Percentiles rank a stretch among this genome's conserved stretches.
Evolutionary conservation across 495 filamentous ascomycete species (phyloP).

Genomic region (Clohesyomyces aquaticus): DNA sequence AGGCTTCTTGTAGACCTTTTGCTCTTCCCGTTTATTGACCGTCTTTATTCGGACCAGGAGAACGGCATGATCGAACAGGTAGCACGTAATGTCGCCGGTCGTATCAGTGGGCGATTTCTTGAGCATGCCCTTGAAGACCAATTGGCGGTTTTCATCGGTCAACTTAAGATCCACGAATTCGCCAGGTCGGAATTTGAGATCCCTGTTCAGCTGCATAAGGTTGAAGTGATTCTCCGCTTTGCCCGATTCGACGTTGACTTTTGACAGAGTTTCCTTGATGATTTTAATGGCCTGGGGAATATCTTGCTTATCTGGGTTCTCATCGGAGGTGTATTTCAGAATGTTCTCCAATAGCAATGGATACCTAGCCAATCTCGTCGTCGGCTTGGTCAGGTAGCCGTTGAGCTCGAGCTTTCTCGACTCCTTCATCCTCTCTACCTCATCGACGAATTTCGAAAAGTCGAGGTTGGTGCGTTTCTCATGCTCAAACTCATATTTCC

Average conservation of each 20-base stretch:
- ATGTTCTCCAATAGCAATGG: conserved; percentile 92
- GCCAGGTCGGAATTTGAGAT: conserved; percentile 82
- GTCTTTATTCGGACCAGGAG: conserved; percentile 84
- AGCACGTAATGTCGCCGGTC: conserved; percentile 81
- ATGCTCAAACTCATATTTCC: conserved; percentile 97
- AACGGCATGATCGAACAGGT: conserved; percentile 94
- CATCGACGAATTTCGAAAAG: conserved; percentile 93
- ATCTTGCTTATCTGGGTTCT: conserved; percentile 85
- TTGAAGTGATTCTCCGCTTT: conserved; percentile 99
- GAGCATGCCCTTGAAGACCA: conserved; percentile 87
- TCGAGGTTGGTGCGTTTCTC: conserved; percentile 84
- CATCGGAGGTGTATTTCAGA: conserved; percentile 81
- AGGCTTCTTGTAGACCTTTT: conserved; percentile 91
- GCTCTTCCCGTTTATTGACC: conserved; percentile 89
- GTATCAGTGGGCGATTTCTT: conserved; percentile 89
- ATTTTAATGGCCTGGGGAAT: conserved; percentile 82
- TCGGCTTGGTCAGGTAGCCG: conserved; percentile 97
- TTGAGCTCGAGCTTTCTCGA: conserved; percentile 96
- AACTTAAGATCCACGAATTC: conserved; percentile 94
- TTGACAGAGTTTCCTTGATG: conserved; percentile 83
- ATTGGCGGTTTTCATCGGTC: conserved; percentile 88
- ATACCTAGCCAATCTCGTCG: conserved; percentile 92
- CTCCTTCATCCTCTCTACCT: conserved; percentile 94
- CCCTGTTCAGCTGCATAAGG: conserved; percentile 83
- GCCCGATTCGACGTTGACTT: conserved; percentile 92